phyloP scores from a whole-genome alignment of 1,284 basidiomycete species.

The Cryptococcus sp. region DNA sequence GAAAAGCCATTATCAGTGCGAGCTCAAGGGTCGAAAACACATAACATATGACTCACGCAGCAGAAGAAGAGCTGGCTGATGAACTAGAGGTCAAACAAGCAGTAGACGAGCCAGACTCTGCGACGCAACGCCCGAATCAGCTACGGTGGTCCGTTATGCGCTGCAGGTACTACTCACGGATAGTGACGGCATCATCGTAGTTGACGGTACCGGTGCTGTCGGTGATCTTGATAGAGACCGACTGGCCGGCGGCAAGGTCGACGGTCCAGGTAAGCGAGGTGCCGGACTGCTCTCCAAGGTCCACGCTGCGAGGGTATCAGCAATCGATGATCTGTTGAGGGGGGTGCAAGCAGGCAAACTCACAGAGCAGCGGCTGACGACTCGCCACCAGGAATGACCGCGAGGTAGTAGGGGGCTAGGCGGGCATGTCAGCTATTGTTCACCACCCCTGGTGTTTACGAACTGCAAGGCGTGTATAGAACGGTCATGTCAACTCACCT shows the following conservation, averaged over 20 bases:
- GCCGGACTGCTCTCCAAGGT: slow-evolving; percentile 46
- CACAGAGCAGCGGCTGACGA: slow-evolving; percentile 60
- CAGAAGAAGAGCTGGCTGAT: slow-evolving; percentile 9
- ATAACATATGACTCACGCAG: slow-evolving; percentile 7
- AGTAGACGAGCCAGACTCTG: slow-evolving; percentile 19
- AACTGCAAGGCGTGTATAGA: not conserved
- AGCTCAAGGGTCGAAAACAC: not conserved
- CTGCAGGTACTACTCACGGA: slow-evolving; percentile 27
- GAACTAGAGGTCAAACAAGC: slow-evolving; percentile 16
- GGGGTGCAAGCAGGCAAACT: slow-evolving; percentile 12
- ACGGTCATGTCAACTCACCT: slow-evolving; percentile 12
- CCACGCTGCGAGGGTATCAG: slow-evolving; percentile 19
- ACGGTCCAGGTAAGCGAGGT: slow-evolving; percentile 65
- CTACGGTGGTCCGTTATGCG: not conserved
- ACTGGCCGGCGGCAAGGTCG: slow-evolving; percentile 59
- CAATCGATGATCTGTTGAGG: not conserved
- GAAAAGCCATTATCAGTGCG: not conserved
- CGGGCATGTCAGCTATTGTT: not conserved
- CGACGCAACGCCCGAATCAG: not conserved
- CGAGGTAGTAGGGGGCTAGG: slow-evolving; percentile 64
- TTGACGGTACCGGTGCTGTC: slow-evolving; percentile 42
- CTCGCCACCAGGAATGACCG: slow-evolving; percentile 70
- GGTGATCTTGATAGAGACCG: slow-evolving; percentile 39
- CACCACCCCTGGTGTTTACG: not conserved
- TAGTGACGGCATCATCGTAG: slow-evolving; percentile 33